phyloP scores from a whole-genome alignment of 2,329 filamentous ascomycete genomes.

The Lachnellula cervina region DNA sequence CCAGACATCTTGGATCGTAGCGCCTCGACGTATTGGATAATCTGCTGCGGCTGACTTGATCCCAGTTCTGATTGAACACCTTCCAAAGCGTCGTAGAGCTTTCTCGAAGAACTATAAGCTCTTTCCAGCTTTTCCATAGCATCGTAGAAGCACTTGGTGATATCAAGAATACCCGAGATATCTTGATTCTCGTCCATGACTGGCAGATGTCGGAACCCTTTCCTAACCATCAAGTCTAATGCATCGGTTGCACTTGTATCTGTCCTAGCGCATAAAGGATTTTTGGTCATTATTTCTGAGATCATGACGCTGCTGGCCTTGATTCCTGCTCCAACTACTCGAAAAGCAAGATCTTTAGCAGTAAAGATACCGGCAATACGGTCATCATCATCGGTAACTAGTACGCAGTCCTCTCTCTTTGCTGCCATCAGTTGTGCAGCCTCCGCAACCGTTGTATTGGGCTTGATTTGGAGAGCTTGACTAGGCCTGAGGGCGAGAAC shows the following conservation, averaged over 20 bases:
- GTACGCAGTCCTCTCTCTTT: conserved; percentile 94
- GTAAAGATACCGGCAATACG: conserved; percentile 98
- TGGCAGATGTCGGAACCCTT: conserved; percentile 93
- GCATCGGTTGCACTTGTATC: conserved; percentile 98
- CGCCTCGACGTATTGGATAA: conserved; percentile 98
- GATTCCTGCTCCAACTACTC: conserved; percentile 85
- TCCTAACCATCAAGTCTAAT: conserved; percentile 94
- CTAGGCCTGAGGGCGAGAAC: conserved; percentile 94
- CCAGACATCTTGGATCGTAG: conserved; percentile 96
- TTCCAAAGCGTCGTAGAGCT: conserved; percentile 94
- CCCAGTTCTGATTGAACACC: conserved; percentile 96
- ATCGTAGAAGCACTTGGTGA: conserved; percentile 99
- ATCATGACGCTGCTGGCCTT: conserved; percentile 90
- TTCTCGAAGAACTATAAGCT: conserved; percentile 95
- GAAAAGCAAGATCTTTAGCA: conserved; percentile 95
- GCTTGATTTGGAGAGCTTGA: conserved; percentile 95
- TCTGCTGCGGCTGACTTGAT: conserved; percentile 93
- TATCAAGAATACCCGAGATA: conserved; percentile 95
- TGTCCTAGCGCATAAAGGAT: conserved; percentile 92
- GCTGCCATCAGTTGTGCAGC: conserved; percentile 98
- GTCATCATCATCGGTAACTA: conserved; percentile 97
- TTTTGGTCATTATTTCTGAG: conserved; percentile 99
- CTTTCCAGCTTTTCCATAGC: conserved; percentile 99
- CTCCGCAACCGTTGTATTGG: conserved; percentile 86
- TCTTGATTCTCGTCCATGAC: conserved; percentile 99